These are phyloP conservation scores for Sugiyamaella castrensis DNA, from an alignment of 1,139 yeast species.

Conservation along the genomic window DNA sequence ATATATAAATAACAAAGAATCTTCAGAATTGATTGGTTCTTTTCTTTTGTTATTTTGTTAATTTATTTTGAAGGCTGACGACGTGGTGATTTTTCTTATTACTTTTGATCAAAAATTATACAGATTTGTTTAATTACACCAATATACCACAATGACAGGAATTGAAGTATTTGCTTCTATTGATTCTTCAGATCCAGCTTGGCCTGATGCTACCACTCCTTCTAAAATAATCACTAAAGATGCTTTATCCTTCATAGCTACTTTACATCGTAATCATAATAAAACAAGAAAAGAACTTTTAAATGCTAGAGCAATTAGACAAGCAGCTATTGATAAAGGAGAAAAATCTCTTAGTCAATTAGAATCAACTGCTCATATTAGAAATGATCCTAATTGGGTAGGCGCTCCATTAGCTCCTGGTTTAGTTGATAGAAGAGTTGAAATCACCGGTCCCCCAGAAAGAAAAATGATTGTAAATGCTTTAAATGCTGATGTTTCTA, in stretches of 20 bases:
- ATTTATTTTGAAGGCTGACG: no score
- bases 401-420: conserved; percentile 75
- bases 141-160: no score
- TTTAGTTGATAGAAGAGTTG: conserved; percentile 41
- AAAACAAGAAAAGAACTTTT: conserved; percentile 57
- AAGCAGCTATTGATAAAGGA: conserved; percentile 61
- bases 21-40: no score
- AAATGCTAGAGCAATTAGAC: conserved; percentile 56
- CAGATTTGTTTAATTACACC: no score
- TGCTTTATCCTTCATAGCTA: conserved; percentile 67
- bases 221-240: conserved; percentile 54
- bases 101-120: no score
- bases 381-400: conserved; percentile 72
- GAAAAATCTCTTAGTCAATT: conserved; percentile 62
- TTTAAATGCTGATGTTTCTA: conserved; percentile 80
- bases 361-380: conserved; percentile 63
- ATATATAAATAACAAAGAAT: no score
- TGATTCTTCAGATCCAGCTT: conserved; percentile 4
- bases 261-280: conserved; percentile 67
- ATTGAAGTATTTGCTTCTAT: conserved; percentile 12
- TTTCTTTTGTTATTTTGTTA: no score
- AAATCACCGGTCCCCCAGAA: conserved; percentile 57
- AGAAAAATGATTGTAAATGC: conserved; percentile 95
- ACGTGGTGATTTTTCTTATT: no score
- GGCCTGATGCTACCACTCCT: conserved; percentile 18